A percentile compares a stretch with the other conserved stretches of the same genome.
These are phyloP conservation scores for Pharnaceum exiguum DNA, from an alignment of 148 eudicot genomes.

Conservation along the genomic window DNA sequence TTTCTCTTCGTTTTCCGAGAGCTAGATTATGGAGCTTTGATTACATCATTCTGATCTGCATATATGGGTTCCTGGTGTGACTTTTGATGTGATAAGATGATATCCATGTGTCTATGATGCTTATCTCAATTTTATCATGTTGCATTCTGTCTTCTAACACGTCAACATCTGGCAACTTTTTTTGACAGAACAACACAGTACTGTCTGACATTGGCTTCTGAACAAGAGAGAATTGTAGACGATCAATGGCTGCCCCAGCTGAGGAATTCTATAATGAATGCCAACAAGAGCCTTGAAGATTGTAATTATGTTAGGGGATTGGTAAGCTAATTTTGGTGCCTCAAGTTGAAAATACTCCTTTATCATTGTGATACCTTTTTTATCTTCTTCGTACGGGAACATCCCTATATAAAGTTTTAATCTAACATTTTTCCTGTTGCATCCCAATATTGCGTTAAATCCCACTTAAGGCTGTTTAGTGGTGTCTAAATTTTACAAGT, in stretches of 20 bases:
- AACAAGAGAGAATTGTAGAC: conserved; percentile 77
- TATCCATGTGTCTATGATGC: neutral
- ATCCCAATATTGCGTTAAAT: too few species aligned
- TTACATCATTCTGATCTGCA: too few species aligned
- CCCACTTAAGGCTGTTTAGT: neutral
- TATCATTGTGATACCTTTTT: too few species aligned
- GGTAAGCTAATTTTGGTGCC: conserved; percentile 45
- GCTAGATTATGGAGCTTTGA: too few species aligned
- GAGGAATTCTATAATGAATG: conserved; percentile 50
- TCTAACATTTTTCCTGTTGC: too few species aligned
- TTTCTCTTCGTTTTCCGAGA: too few species aligned
- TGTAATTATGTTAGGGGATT: conserved; percentile 83
- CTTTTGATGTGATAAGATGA: too few species aligned
- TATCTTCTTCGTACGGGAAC: too few species aligned
- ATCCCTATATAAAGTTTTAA: too few species aligned
- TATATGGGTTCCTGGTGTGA: too few species aligned
- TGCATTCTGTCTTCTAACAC: neutral
- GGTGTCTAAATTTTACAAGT: neutral
- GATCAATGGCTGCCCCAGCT: conserved; percentile 93
- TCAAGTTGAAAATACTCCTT: neutral
- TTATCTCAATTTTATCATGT: neutral
- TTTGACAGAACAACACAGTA: conserved; percentile 76
- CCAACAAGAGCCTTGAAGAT: conserved; percentile 75
- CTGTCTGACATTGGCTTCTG: conserved; percentile 81
- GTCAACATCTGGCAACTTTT: conserved; percentile 10